These are phyloP conservation scores for Kodamaea jinghongensis DNA, from an alignment of 805 yeast genomes.

Conservation along the genomic window DNA sequence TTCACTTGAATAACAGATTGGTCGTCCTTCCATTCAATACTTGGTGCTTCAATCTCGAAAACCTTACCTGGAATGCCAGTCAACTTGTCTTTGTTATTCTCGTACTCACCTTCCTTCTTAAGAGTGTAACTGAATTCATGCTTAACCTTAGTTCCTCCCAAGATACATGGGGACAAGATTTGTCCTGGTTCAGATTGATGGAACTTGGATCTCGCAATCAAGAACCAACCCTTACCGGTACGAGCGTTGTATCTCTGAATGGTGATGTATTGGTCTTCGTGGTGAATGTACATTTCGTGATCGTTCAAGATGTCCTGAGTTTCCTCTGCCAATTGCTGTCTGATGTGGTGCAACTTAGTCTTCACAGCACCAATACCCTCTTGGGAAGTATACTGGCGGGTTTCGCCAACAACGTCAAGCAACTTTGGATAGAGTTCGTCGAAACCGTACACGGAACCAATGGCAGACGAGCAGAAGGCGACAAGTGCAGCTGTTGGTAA, in stretches of 20 bases:
- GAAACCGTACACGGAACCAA: constrained; percentile 91
- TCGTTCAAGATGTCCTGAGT: constrained; percentile 51
- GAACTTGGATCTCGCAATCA: constrained; percentile 86
- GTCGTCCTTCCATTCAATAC: constrained; percentile 39
- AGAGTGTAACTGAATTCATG: constrained; percentile 59
- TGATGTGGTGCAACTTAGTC: constrained; percentile 51
- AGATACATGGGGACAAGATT: constrained; percentile 51
- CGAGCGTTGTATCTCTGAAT: constrained; percentile 81
- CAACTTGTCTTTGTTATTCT: constrained; percentile 40
- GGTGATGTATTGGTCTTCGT: constrained; percentile 88
- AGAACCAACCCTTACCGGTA: constrained; percentile 84
- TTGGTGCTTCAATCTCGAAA: constrained; percentile 49
- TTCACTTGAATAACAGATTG: constrained; percentile 59
- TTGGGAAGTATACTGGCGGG: constrained; percentile 52
- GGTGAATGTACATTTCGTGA: constrained; percentile 92
- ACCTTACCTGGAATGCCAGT: constrained; percentile 68
- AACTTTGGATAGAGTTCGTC: constrained; percentile 88
- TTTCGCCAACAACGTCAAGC: constrained; percentile 77
- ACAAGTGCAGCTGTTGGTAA: constrained; percentile 93
- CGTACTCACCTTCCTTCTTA: constrained; percentile 48
- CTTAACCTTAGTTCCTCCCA: constrained; percentile 60
- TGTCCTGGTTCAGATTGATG: constrained; percentile 44
- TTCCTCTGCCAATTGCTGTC: constrained; percentile 55
- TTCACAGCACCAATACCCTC: constrained; percentile 80
- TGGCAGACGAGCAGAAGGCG: constrained; percentile 87